phyloP scores from a whole-genome alignment of 768 basidiomycete species.

The Boletus patriciae region DNA sequence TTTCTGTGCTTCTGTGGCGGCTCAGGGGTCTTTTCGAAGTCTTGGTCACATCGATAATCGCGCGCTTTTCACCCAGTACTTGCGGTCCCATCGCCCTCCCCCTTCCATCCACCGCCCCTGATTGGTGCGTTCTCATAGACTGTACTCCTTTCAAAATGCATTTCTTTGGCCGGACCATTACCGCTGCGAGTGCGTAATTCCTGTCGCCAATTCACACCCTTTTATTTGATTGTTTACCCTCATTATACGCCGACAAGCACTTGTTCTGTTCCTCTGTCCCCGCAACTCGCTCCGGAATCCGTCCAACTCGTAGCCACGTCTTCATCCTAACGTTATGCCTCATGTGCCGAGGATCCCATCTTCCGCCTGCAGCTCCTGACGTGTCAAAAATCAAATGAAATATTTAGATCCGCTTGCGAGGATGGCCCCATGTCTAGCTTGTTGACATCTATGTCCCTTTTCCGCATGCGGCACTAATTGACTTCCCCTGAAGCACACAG shows the following conservation, averaged over 20 bases:
- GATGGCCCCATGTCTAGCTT: neutral
- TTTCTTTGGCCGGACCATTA: neutral
- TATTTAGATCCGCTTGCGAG: neutral
- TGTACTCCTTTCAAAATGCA: neutral
- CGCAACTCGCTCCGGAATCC: neutral
- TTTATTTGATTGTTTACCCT: neutral
- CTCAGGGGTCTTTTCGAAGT: constrained; percentile 20
- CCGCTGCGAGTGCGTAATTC: constrained; percentile 9
- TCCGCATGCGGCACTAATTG: neutral
- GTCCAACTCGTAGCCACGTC: constrained; percentile 1
- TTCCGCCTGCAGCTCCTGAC: constrained; percentile 3
- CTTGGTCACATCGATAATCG: constrained; percentile 27
- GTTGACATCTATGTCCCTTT: constrained; percentile 1
- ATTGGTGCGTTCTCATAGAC: neutral
- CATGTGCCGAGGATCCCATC: constrained; percentile 6
- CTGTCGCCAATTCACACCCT: constrained; percentile 1
- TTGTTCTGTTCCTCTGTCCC: neutral
- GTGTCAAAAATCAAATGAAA: constrained; percentile 6
- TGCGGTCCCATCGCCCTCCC: neutral
- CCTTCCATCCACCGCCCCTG: neutral
- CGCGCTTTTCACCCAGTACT: constrained; percentile 20
- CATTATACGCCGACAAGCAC: neutral
- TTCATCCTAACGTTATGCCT: constrained; percentile 6
- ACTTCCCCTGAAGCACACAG: neutral
- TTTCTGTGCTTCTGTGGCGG: constrained; percentile 29